phyloP scores from a whole-genome alignment of 2,329 filamentous ascomycete genomes.

The Pseudogymnoascus destructans region DNA sequence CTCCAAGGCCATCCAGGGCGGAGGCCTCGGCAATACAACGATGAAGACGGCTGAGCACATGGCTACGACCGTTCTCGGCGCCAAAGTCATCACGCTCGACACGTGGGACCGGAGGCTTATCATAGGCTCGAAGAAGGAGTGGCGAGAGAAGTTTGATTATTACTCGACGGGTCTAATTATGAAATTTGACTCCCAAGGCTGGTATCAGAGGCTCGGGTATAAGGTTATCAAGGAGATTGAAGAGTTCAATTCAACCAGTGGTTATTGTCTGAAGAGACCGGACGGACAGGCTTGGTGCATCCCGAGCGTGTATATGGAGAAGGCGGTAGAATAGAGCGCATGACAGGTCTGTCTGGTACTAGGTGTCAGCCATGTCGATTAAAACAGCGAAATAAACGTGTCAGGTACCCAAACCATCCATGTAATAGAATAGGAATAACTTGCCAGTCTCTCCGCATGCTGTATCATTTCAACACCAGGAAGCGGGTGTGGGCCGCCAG shows the following conservation, averaged over 20 bases:
- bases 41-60: slow-evolving; percentile 19
- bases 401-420: neutral
- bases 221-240: slow-evolving; percentile 5
- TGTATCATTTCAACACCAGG: neutral
- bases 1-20: slow-evolving; percentile 18
- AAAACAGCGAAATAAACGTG: neutral
- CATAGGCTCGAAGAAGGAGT: slow-evolving; percentile 12
- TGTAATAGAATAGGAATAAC: neutral
- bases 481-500: neutral
- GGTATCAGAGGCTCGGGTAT: slow-evolving; percentile 4
- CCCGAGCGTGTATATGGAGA: slow-evolving; percentile 7
- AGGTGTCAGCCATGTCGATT: neutral
- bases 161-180: neutral
- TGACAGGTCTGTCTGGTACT: neutral
- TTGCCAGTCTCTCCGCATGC: neutral
- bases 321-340: neutral
- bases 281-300: slow-evolving; percentile 1
- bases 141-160: slow-evolving; percentile 10
- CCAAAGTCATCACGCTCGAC: slow-evolving; percentile 17
- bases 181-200: slow-evolving; percentile 1
- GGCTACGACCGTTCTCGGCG: slow-evolving; percentile 17
- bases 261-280: neutral
- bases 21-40: slow-evolving; percentile 16
- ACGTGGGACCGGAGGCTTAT: slow-evolving; percentile 12
- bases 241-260: neutral